Percentiles rank a stretch among this genome's conserved stretches.
Evolutionary conservation across 108 stramenopile species (phyloP).

Genomic region (Conticribra weissflogii): DNA sequence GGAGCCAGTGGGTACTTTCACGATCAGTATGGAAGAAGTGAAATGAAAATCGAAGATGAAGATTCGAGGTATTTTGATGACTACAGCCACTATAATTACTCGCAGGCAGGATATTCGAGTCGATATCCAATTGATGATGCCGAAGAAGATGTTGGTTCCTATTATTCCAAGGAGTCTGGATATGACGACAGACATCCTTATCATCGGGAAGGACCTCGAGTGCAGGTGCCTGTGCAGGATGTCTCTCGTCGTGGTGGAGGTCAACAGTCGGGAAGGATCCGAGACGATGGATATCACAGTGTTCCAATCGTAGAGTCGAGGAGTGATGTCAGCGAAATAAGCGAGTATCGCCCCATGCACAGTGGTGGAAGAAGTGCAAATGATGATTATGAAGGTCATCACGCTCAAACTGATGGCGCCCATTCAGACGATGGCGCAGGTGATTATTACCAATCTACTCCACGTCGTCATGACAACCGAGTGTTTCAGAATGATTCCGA

Average conservation of each 20-base stretch:
- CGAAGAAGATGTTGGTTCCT: not conserved
- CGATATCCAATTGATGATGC: constrained; percentile 19
- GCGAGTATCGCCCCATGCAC: constrained; percentile 29
- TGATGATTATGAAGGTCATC: constrained; percentile 4
- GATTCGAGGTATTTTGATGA: constrained; percentile 3
- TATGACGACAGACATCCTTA: not conserved
- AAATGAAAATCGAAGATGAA: not conserved
- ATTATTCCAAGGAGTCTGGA: not conserved
- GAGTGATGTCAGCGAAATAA: constrained; percentile 27
- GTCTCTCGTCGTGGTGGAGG: not conserved
- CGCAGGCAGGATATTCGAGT: not conserved
- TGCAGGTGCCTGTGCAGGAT: not conserved
- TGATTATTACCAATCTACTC: not conserved
- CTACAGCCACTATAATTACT: constrained; percentile 9
- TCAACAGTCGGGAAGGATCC: not conserved
- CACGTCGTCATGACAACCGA: not conserved
- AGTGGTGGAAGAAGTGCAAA: not conserved
- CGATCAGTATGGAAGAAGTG: not conserved
- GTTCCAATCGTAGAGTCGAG: constrained; percentile 14
- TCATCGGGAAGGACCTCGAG: not conserved
- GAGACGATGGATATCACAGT: not conserved
- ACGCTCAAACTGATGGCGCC: constrained; percentile 1
- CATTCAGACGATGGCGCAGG: not conserved
- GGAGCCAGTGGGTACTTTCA: not conserved
- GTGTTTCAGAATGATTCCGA: not conserved